These are phyloP conservation scores for Wickerhamomyces sp. DNA, from an alignment of 1,139 yeast species.

Conservation along the genomic window DNA sequence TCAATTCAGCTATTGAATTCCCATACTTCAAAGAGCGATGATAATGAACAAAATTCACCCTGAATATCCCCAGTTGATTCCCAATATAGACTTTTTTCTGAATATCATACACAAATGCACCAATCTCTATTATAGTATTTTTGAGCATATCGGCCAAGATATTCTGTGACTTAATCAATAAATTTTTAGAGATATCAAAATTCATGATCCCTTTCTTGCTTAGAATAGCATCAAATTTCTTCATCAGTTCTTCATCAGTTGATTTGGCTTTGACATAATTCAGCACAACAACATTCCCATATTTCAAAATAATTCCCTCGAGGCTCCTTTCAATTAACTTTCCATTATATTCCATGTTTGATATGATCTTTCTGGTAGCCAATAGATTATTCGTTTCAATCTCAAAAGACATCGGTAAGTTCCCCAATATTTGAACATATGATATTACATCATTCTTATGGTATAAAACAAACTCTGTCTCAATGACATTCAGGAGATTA, in stretches of 20 bases:
- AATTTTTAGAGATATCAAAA: slow-evolving; percentile 29
- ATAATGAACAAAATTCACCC: slow-evolving; percentile 36
- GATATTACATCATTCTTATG: slow-evolving; percentile 49
- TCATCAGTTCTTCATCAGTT: slow-evolving; percentile 37
- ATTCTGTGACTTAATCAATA: slow-evolving; percentile 34
- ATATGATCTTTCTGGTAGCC: slow-evolving; percentile 44
- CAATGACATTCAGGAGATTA: slow-evolving; percentile 58
- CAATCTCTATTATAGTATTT: slow-evolving; percentile 51
- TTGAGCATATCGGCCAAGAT: slow-evolving; percentile 33
- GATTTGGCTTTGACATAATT: slow-evolving; percentile 41
- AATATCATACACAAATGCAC: slow-evolving; percentile 59
- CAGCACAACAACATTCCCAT: slow-evolving; percentile 58
- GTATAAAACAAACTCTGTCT: slow-evolving; percentile 59
- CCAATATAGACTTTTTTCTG: slow-evolving; percentile 46
- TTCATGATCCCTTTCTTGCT: slow-evolving; percentile 24
- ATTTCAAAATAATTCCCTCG: slow-evolving; percentile 50
- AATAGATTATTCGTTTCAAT: slow-evolving; percentile 41
- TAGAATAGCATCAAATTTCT: slow-evolving; percentile 29
- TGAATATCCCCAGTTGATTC: slow-evolving; percentile 63
- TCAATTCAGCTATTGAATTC: slow-evolving; percentile 41
- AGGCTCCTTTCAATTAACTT: slow-evolving; percentile 62
- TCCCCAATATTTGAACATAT: slow-evolving; percentile 58
- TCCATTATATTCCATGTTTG: slow-evolving; percentile 61
- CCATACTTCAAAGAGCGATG: background rate
- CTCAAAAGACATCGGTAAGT: slow-evolving; percentile 64